Evolutionary conservation across 2,329 filamentous ascomycete genomes (phyloP).

Genomic region (Scedosporium minutisporum): DNA sequence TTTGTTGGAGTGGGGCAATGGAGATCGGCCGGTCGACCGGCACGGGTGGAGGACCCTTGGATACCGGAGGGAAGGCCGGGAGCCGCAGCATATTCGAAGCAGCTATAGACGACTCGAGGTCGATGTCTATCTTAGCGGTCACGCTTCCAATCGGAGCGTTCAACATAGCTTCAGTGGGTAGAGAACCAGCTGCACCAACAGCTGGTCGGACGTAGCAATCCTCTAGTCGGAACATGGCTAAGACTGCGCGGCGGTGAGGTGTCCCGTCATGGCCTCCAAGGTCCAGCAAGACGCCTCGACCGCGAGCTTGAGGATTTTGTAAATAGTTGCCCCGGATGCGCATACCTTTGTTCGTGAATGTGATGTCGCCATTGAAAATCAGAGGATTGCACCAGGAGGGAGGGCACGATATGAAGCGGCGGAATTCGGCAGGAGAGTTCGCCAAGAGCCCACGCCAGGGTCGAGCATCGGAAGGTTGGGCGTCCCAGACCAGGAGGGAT

Average conservation of each 20-base stretch:
- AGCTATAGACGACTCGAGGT: background rate
- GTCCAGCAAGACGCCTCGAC: background rate
- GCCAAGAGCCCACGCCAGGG: background rate
- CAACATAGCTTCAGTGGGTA: background rate
- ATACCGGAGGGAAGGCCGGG: background rate
- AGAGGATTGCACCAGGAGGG: background rate
- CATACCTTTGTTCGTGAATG: background rate
- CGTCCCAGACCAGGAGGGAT: slow-evolving; percentile 20
- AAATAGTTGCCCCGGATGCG: background rate
- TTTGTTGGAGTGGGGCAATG: too few species aligned
- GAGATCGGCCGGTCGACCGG: background rate
- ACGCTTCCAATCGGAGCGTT: background rate
- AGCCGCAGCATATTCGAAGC: background rate
- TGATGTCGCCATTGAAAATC: background rate
- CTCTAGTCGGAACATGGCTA: background rate
- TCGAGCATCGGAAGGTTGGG: background rate
- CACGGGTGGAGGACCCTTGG: background rate
- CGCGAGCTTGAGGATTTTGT: background rate
- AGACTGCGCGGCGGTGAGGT: background rate
- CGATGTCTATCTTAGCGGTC: background rate
- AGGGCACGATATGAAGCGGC: background rate
- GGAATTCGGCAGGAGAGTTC: background rate
- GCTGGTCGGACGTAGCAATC: slow-evolving; percentile 1
- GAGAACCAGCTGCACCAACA: background rate
- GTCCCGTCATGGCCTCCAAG: background rate